These are phyloP conservation scores for Vararia minispora DNA, from an alignment of 768 basidiomycete species.

Conservation along the genomic window DNA sequence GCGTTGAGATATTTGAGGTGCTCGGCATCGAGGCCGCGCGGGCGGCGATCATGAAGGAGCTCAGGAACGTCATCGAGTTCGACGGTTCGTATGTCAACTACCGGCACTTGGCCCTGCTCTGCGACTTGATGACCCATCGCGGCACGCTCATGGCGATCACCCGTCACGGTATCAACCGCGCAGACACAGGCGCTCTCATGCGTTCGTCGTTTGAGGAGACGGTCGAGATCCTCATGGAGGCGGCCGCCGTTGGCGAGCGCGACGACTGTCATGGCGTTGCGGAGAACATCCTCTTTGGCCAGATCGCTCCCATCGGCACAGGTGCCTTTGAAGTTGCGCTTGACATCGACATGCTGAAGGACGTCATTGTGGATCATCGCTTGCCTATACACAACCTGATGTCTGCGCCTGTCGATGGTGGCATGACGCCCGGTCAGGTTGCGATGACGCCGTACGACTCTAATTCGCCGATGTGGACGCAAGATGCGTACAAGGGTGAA, in stretches of 20 bases:
- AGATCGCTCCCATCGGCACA: conserved; percentile 99
- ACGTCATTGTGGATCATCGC: conserved; percentile 94
- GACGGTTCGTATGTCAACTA: conserved; percentile 99
- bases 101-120: conserved; percentile 90
- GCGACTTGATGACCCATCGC: conserved; percentile 96
- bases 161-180: conserved; percentile 97
- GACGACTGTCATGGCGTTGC: conserved; percentile 98
- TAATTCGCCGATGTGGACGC: conserved; percentile 71
- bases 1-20: conserved; percentile 88
- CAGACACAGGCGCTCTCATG: conserved; percentile 98
- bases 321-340: conserved; percentile 93
- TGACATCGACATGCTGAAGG: conserved; percentile 97
- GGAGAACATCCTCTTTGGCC: conserved; percentile 99
- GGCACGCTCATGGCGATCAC: conserved; percentile 96
- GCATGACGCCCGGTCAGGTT: conserved; percentile 85
- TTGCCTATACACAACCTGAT: conserved; percentile 78
- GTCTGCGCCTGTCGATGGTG: conserved; percentile 69
- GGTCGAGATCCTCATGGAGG: conserved; percentile 98
- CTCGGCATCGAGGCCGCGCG: conserved; percentile 96
- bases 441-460: conserved; percentile 97
- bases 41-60: conserved; percentile 86
- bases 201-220: conserved; percentile 99
- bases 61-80: conserved; percentile 95
- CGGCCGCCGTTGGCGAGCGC: conserved; percentile 94
- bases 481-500: conserved; percentile 74